A percentile compares a stretch with the other conserved stretches of the same genome.
phyloP scores from a whole-genome alignment of 768 basidiomycete genomes.

The Mycena galopus region DNA sequence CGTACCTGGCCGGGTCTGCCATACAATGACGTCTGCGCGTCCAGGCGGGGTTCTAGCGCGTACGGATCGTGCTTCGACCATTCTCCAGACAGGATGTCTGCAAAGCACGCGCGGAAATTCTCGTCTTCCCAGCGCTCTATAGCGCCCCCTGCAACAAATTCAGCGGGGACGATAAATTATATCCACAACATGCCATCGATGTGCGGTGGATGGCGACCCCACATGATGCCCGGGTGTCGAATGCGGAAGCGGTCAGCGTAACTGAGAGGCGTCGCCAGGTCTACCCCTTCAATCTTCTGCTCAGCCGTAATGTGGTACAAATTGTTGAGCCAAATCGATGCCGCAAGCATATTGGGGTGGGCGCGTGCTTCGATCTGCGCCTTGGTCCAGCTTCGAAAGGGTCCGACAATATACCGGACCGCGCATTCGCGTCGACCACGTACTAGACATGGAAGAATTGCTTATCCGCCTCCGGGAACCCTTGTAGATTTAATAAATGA shows the following conservation, averaged over 20 bases:
- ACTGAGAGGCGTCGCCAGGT: slow-evolving; percentile 63
- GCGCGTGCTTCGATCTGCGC: slow-evolving; percentile 68
- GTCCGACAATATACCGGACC: neutral
- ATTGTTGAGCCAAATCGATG: slow-evolving; percentile 63
- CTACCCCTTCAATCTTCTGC: slow-evolving; percentile 56
- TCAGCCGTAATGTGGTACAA: slow-evolving; percentile 56
- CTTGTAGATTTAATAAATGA: slow-evolving; percentile 40
- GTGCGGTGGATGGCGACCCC: slow-evolving; percentile 53
- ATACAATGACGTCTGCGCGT: slow-evolving; percentile 67
- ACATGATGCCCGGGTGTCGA: slow-evolving; percentile 65
- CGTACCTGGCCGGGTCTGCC: slow-evolving; percentile 56
- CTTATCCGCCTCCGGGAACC: slow-evolving; percentile 61
- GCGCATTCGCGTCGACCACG: slow-evolving; percentile 29
- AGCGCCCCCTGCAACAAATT: slow-evolving; percentile 59
- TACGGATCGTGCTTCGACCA: slow-evolving; percentile 71
- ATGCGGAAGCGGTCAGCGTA: slow-evolving; percentile 78
- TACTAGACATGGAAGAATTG: slow-evolving; percentile 74
- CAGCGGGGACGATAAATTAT: neutral
- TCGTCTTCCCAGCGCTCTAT: slow-evolving; percentile 75
- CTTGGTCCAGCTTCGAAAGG: slow-evolving; percentile 41
- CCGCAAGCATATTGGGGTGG: slow-evolving; percentile 65
- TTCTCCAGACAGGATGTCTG: slow-evolving; percentile 61
- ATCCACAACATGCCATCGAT: slow-evolving; percentile 39
- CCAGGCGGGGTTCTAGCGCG: slow-evolving; percentile 62
- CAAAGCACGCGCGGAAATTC: slow-evolving; percentile 61